These are phyloP conservation scores for Hyphodiscus sp. DNA, from an alignment of 2,329 filamentous ascomycete species.

Conservation along the genomic window DNA sequence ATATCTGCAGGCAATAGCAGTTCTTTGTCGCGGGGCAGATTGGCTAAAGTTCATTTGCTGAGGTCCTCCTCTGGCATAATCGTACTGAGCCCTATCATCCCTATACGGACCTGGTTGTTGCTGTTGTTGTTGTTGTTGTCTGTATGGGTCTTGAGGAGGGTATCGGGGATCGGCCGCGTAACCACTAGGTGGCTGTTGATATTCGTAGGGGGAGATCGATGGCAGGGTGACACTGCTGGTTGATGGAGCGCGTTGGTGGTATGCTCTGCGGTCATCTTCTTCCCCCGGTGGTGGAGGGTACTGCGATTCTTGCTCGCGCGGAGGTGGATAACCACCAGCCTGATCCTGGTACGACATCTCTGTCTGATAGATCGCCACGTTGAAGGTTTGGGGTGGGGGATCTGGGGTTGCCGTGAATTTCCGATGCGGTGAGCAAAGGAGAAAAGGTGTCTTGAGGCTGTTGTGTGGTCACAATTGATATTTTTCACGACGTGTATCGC, in stretches of 20 bases:
- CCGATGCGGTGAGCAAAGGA: neutral
- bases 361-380: slow-evolving; percentile 26
- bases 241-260: slow-evolving; percentile 25
- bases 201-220: slow-evolving; percentile 29
- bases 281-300: slow-evolving; percentile 28
- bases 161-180: slow-evolving; percentile 24
- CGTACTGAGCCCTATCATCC: slow-evolving; percentile 21
- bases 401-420: neutral
- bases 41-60: slow-evolving; percentile 32
- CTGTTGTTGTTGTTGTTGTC: slow-evolving; percentile 11
- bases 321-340: slow-evolving; percentile 26
- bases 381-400: slow-evolving; percentile 9
- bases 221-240: slow-evolving; percentile 25
- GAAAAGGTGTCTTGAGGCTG: neutral
- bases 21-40: slow-evolving; percentile 52
- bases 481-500: neutral
- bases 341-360: slow-evolving; percentile 29
- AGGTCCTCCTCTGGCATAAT: slow-evolving; percentile 21
- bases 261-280: slow-evolving; percentile 29
- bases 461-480: neutral
- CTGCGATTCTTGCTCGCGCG: slow-evolving; percentile 23
- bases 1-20: slow-evolving; percentile 54
- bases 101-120: slow-evolving; percentile 17
- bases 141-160: slow-evolving; percentile 21
- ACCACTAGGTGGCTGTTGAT: slow-evolving; percentile 18